Evolutionary conservation across 2,329 filamentous ascomycete species (phyloP).

Genomic region (Stemphylium lycopersici): DNA sequence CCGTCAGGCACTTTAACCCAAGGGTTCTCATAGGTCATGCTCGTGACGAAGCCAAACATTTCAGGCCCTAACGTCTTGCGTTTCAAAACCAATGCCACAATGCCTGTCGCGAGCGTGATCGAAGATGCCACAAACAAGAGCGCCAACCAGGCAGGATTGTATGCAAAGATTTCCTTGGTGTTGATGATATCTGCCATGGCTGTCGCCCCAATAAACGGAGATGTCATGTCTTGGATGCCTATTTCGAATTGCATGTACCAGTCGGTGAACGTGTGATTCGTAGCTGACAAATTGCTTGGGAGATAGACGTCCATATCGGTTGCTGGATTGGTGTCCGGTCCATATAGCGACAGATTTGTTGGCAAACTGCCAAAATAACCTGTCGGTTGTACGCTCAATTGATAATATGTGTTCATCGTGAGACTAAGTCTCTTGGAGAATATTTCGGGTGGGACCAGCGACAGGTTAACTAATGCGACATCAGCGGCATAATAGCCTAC

Average conservation of each 20-base stretch:
- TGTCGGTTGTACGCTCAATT: constrained; percentile 31
- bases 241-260: constrained; percentile 33
- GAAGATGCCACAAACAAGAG: constrained; percentile 29
- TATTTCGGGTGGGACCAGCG: constrained; percentile 6
- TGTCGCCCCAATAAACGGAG: constrained; percentile 38
- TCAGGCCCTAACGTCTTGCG: too few relatives aligned
- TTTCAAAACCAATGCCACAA: constrained; percentile 31
- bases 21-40: constrained; percentile 48
- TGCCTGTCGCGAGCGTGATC: constrained; percentile 29
- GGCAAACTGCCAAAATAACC: constrained; percentile 34
- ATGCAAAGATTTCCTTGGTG: constrained; percentile 29
- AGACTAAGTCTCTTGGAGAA: constrained; percentile 32
- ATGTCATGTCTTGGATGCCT: background rate
- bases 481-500: background rate
- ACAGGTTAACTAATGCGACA: too few relatives aligned
- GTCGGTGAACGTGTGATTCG: constrained; percentile 16
- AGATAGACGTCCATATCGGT: constrained; percentile 33
- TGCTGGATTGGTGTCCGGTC: constrained; percentile 31
- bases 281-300: constrained; percentile 25
- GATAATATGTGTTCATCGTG: constrained; percentile 42
- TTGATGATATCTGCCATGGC: constrained; percentile 23
- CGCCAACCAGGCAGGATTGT: constrained; percentile 38
- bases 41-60: constrained; percentile 45
- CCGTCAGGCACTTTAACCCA: constrained; percentile 36
- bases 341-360: constrained; percentile 29